These are phyloP conservation scores for Fermentozyma sake DNA, from an alignment of 1,139 yeast species.

Conservation along the genomic window DNA sequence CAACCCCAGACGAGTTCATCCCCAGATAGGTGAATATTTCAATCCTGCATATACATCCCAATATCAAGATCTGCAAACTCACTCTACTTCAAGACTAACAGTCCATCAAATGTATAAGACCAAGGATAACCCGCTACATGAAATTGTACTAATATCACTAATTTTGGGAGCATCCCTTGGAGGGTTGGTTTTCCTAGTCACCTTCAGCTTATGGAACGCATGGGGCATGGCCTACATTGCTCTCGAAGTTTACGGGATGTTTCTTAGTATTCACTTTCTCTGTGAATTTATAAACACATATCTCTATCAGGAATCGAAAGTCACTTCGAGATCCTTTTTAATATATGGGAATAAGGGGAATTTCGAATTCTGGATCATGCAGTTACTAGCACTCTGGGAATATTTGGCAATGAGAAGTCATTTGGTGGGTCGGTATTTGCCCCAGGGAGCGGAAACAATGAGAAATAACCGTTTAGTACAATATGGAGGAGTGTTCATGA, in stretches of 20 bases:
- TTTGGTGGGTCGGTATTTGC: constrained; percentile 3
- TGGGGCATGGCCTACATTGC: constrained; percentile 1
- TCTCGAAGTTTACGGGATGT: constrained; percentile 16
- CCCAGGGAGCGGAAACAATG: no score
- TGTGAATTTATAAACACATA: constrained; percentile 27
- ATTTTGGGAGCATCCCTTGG: constrained; percentile 20
- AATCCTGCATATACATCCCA: no score
- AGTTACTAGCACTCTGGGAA: constrained; percentile 24
- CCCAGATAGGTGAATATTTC: no score
- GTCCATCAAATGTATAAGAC: constrained; percentile 11
- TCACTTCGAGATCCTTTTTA: constrained; percentile 28
- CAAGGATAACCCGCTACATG: constrained; percentile 17
- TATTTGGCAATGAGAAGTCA: no score
- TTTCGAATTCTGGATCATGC: constrained; percentile 28
- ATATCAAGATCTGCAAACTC: background rate
- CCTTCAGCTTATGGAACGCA: background rate
- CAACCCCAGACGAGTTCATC: no score
- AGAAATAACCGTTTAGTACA: background rate
- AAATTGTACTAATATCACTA: constrained; percentile 18
- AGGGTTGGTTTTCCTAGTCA: constrained; percentile 3
- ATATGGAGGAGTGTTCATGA: constrained; percentile 13
- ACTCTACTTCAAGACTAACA: background rate
- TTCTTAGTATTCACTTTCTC: constrained; percentile 22
- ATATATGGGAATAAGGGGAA: constrained; percentile 36
- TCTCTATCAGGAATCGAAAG: constrained; percentile 23